Percentiles rank a stretch among this genome's conserved stretches.
Evolutionary conservation across 163 green algal genomes (phyloP).

Genomic region (Scenedesmus sp.): DNA sequence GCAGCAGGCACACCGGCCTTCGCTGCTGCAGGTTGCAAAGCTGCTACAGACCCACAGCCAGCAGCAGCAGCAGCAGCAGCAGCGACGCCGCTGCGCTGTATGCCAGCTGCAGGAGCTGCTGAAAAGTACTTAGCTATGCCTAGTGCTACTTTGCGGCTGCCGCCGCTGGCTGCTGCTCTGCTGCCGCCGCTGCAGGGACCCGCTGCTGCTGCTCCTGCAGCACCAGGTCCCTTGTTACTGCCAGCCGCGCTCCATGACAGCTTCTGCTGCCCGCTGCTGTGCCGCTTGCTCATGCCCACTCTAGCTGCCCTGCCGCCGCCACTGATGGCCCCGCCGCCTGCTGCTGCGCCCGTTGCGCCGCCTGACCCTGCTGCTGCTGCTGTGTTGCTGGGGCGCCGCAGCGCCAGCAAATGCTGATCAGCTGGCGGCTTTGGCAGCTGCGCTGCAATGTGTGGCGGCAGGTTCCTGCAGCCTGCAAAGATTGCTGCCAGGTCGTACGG

Average conservation of each 20-base stretch:
- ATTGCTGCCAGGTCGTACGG: slow-evolving; percentile 68
- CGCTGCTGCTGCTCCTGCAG: neutral
- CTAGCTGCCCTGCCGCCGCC: neutral
- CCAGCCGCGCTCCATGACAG: neutral
- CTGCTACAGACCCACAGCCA: neutral
- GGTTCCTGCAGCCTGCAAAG: slow-evolving; percentile 53
- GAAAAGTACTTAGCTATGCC: slow-evolving; percentile 47
- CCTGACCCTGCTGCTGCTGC: neutral
- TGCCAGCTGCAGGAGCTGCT: slow-evolving; percentile 1
- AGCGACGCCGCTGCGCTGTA: neutral
- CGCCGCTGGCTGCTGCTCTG: neutral
- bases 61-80: neutral
- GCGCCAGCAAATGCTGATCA: slow-evolving; percentile 12
- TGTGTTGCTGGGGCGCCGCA: neutral
- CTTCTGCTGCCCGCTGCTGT: slow-evolving; percentile 18
- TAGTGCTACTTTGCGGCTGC: neutral
- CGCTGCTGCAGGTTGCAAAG: neutral
- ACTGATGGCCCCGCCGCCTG: neutral
- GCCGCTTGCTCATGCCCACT: slow-evolving; percentile 9
- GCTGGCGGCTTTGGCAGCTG: slow-evolving; percentile 7
- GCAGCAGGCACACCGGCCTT: neutral
- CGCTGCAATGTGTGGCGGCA: slow-evolving; percentile 22
- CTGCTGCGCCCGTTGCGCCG: neutral
- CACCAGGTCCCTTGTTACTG: neutral
- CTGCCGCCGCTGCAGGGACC: neutral